Base-by-base conservation (phyloP, 2,329 filamentous ascomycete genomes). In the Sporothrix humicola region DNA sequence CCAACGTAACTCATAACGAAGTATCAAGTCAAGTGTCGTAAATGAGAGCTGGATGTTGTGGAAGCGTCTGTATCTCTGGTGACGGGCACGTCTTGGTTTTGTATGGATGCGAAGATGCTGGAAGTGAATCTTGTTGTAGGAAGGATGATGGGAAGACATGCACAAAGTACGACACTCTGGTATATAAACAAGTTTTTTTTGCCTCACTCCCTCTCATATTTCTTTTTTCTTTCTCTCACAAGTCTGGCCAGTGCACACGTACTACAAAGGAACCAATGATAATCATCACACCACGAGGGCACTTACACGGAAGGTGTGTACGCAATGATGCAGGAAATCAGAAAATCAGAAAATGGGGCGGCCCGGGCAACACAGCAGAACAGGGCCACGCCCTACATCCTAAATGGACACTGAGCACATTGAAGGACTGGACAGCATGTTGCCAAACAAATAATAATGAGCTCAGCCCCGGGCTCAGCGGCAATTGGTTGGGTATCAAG, bases 401-500 rank as follows among this genome's bases (percentile, higher is more conserved):
- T 48, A 66, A 42, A 52, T 52, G 46, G 46, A 15, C 46, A 37
- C 31, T 37, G 31, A 37, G 31, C 3, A 37, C 31, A 37, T 37
- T 52, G 23, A 37, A 12, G 48, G 65, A 68, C 65, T 68, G 65
- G 65, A 50, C 65, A 68, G 9, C 44, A 17, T 26, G 7, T 15
- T 50, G 65, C 8, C 65, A 68, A 46, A 52, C 42, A 9, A 2
- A 13, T 0, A 15, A 13, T 23, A 52, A 37, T 23, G 23, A 46
- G 23, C 4, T 46, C 65, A n/a, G 52, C 52, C 52, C 69, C 42
- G 48, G 52, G 37, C 65, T 37, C 46, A 68, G 48, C 10, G 3
- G 12, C 13, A 26, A 15, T 17, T 58, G 71, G 58, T 72, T 72
- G 71, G 71, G 71, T 68, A 66, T 52, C 71, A 72, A 68, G 58